Conservation (phyloP, 2,329 filamentous ascomycete genomes). For the Cladosporium sp. region DNA sequence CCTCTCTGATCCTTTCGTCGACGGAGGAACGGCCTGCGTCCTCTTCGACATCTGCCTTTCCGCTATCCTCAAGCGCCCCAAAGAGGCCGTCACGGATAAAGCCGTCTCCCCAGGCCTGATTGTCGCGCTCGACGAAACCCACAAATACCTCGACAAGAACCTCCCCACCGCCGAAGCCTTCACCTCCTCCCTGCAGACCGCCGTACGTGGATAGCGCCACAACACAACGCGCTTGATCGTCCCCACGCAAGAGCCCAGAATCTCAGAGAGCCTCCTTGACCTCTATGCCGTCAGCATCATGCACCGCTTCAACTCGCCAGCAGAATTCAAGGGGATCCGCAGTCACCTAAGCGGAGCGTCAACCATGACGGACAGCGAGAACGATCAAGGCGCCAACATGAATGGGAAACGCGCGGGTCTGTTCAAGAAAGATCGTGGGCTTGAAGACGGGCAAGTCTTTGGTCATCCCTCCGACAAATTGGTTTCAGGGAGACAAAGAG, state of each 20-base stretch:
- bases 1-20: constrained; percentile 65
- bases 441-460: constrained; percentile 28
- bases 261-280: constrained; percentile 62
- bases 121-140: constrained; percentile 68
- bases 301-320: constrained; percentile 63
- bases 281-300: constrained; percentile 68
- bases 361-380: constrained; percentile 6
- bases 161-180: constrained; percentile 40
- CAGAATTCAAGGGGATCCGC: constrained; percentile 50
- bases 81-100: background rate
- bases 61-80: constrained; percentile 44
- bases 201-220: constrained; percentile 68
- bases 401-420: constrained; percentile 14
- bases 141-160: constrained; percentile 63
- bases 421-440: constrained; percentile 25
- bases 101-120: constrained; percentile 42
- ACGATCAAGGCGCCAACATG: constrained; percentile 12
- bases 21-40: constrained; percentile 59
- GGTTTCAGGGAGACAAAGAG: constrained; percentile 17
- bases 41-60: constrained; percentile 67
- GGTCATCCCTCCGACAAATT: constrained; percentile 27
- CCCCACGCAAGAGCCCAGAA: constrained; percentile 70
- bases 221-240: constrained; percentile 60
- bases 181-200: constrained; percentile 35
- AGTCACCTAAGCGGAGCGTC: constrained; percentile 43